These are phyloP conservation scores for Bathelium albidoporum DNA, from an alignment of 495 filamentous ascomycete species.

Conservation along the genomic window DNA sequence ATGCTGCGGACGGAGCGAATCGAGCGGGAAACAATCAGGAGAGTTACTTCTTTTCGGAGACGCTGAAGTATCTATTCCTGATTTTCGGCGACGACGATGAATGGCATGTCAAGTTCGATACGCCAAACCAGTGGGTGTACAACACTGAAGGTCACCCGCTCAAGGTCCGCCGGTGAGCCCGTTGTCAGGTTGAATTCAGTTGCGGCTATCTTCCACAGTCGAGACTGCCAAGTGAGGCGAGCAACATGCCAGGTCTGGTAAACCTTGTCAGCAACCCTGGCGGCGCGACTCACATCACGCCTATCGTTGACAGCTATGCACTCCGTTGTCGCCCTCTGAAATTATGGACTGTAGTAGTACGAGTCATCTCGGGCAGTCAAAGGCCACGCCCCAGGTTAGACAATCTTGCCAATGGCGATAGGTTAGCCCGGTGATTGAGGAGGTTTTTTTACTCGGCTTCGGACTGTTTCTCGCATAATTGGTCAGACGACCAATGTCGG, in stretches of 20 bases:
- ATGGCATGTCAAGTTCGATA: constrained; percentile 9
- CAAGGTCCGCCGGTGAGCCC: constrained; percentile 5
- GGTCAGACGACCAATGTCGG: no score
- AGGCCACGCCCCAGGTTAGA: not conserved
- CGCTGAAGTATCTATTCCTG: constrained; percentile 16
- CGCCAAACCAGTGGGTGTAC: constrained; percentile 13
- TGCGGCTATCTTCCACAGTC: not conserved
- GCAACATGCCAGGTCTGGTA: not conserved
- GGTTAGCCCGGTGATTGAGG: not conserved
- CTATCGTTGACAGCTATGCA: not conserved
- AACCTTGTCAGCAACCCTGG: not conserved
- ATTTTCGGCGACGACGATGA: constrained; percentile 10
- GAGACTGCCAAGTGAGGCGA: not conserved
- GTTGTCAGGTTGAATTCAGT: not conserved
- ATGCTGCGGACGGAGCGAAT: constrained; percentile 10
- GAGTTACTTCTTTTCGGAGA: constrained; percentile 13
- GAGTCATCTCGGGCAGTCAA: not conserved
- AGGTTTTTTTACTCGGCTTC: no score
- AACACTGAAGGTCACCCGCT: constrained; percentile 20
- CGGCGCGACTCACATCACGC: not conserved
- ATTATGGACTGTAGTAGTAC: not conserved
- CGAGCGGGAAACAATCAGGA: constrained; percentile 12
- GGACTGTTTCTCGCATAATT: no score
- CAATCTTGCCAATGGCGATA: not conserved
- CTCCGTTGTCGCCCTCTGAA: not conserved